Evolutionary conservation across 169 alveolate genomes (phyloP), one percentile per base, ranked within the genome.

Genomic region (Plasmodium sp.): DNA sequence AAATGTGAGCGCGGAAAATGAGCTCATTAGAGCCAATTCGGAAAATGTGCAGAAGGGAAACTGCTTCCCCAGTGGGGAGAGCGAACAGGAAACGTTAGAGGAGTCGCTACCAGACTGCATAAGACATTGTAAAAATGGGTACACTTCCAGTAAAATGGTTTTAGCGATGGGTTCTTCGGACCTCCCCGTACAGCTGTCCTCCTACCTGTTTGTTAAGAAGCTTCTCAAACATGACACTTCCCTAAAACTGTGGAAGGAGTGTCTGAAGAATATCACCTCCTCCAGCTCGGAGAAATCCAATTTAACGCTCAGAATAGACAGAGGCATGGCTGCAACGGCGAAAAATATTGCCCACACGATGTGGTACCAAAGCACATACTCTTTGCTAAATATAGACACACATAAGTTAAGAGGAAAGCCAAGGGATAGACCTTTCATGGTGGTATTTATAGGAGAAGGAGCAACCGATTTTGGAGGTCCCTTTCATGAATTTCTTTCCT

Each of bases 401-500:
- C 36, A 93, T 84, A 96, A 93, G 79, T 95, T 97, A 39, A 84
- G 97, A 31, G 96, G 96, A n/a, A 84, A 96, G 27, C 90, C 95
- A 18, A 95, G 96, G 62, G 98, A 97, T 72, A 84, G 99, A 77
- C 99, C 99, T n/a, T 98, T 98, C 88, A 97, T 98, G 97, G 98
- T 98, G 18, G 98, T 97, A 16, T 97, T 98, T 92, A 92, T 96
- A 36, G 99, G 99, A 43, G 99, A 98, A 88, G 99, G 99, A 27
- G 98, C 99, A 22, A 97, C 99, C 0, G 99, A 98, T 90, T 98
- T 98, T 80, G 99, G 99, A 16, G 99, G 99, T 0, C 99, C 99
- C 31, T 98, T 98, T 90, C 99, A 98, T 92, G 99, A 98, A 93
- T 96, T 97, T 71, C 96, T 98, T 39, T 97, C 98, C 4, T 97